These are phyloP conservation scores for Leishmania tropica DNA, from an alignment of 208 protist species.

Conservation along the genomic window DNA sequence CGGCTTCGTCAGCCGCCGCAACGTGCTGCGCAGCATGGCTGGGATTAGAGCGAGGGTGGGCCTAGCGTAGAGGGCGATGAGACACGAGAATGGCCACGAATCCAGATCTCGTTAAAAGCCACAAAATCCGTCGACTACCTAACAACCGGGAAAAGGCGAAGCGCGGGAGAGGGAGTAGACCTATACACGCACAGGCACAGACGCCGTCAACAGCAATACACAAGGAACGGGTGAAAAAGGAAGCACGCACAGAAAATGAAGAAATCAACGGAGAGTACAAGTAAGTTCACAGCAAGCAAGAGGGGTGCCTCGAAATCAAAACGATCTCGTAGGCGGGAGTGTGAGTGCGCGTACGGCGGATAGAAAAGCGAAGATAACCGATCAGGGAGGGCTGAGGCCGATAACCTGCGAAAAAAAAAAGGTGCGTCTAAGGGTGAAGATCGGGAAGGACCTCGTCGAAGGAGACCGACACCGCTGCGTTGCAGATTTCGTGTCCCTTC, in stretches of 20 bases:
- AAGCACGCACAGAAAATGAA: neutral
- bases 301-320: neutral
- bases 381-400: neutral
- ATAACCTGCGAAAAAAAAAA: conserved; percentile 4
- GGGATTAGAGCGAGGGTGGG: neutral
- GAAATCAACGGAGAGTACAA: neutral
- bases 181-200: neutral
- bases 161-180: neutral
- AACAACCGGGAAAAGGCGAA: neutral
- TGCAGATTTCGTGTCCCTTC: neutral
- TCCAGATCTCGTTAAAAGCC: neutral
- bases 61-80: neutral
- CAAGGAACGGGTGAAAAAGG: neutral
- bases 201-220: neutral
- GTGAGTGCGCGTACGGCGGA: too few species aligned
- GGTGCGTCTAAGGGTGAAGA: neutral
- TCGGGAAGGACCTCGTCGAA: neutral
- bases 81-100: neutral
- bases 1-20: conserved; percentile 57
- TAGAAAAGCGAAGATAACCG: neutral
- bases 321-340: neutral
- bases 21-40: conserved; percentile 37
- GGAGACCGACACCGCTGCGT: neutral
- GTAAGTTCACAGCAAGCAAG: neutral
- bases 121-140: neutral